Conservation (phyloP, 1,139 yeast genomes). For the Geotrichum fermentans region DNA sequence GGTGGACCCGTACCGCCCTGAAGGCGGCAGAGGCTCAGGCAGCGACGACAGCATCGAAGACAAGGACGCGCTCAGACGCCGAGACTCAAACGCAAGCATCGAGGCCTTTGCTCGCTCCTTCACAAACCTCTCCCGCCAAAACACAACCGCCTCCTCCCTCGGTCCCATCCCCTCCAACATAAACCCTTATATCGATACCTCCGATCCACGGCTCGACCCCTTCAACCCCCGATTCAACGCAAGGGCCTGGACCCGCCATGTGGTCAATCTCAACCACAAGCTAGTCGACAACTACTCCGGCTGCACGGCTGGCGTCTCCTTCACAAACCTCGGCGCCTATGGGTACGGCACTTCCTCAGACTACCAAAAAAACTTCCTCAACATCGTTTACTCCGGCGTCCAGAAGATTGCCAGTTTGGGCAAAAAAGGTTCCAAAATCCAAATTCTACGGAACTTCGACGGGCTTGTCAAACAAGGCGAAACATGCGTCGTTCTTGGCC, state of each 20-base stretch:
- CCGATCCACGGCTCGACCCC: conserved; percentile 44
- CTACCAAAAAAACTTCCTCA: conserved; percentile 68
- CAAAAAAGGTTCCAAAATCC: conserved; percentile 39
- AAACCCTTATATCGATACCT: conserved; percentile 17
- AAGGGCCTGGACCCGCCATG: conserved; percentile 67
- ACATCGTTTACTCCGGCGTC: conserved; percentile 39
- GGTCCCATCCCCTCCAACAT: conserved; percentile 15
- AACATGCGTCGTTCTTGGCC: no score
- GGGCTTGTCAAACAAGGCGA: conserved; percentile 67
- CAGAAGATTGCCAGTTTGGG: conserved; percentile 24
- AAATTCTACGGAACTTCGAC: conserved; percentile 64
- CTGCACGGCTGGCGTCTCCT: conserved; percentile 56
- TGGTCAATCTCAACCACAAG: conserved; percentile 50
- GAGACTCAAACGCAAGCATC: no score
- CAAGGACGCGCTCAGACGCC: no score
- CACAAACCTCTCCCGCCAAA: conserved; percentile 10
- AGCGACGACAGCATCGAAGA: no score
- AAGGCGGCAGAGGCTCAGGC: no score
- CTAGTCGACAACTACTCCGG: conserved; percentile 60
- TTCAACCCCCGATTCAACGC: conserved; percentile 53
- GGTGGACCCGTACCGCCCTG: no score
- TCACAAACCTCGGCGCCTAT: conserved; percentile 60
- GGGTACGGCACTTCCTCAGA: conserved; percentile 78
- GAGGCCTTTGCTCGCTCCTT: conserved; percentile 7
- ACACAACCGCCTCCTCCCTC: not conserved